These are phyloP conservation scores for Fusarium clavum DNA, from an alignment of 2,329 filamentous ascomycete genomes.

Conservation along the genomic window DNA sequence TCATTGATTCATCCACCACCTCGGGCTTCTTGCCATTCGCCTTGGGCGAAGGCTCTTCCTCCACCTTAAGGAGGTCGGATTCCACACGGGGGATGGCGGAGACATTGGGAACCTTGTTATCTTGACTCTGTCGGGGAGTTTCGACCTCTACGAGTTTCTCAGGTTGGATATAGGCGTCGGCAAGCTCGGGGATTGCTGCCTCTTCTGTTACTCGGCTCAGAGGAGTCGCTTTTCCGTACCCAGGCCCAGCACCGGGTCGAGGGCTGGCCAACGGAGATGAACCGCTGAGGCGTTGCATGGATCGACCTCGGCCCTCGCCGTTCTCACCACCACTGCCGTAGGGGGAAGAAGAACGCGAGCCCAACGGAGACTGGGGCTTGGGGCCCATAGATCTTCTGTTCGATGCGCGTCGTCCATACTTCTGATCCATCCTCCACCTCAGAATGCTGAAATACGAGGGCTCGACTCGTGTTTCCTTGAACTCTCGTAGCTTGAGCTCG, in stretches of 20 bases:
- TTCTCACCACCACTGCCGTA: conserved; percentile 75
- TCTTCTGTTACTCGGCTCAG: conserved; percentile 82
- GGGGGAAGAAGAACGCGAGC: conserved; percentile 65
- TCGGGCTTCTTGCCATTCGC: conserved; percentile 59
- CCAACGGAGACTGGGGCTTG: conserved; percentile 59
- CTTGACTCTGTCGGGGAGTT: conserved; percentile 61
- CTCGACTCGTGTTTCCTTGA: conserved; percentile 89
- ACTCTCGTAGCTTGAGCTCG: conserved; percentile 92
- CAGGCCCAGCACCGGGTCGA: conserved; percentile 57
- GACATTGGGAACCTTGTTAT: conserved; percentile 52
- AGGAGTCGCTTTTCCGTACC: conserved; percentile 74
- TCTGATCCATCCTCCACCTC: conserved; percentile 95
- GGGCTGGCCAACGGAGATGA: conserved; percentile 73
- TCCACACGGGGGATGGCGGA: conserved; percentile 51
- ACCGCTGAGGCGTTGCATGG: conserved; percentile 75
- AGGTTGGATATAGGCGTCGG: conserved; percentile 54
- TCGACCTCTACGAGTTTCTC: conserved; percentile 68
- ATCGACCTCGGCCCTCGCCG: conserved; percentile 74
- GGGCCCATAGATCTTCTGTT: conserved; percentile 65
- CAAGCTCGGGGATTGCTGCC: conserved; percentile 56
- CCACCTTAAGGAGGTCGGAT: conserved; percentile 51
- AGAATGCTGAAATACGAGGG: conserved; percentile 95
- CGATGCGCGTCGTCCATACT: conserved; percentile 77
- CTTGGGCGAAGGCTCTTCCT: conserved; percentile 29
- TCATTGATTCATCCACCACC: conserved; percentile 65